Evolutionary conservation across 345 rosid genomes (phyloP).

Genomic region (Lepidium aucheri): DNA sequence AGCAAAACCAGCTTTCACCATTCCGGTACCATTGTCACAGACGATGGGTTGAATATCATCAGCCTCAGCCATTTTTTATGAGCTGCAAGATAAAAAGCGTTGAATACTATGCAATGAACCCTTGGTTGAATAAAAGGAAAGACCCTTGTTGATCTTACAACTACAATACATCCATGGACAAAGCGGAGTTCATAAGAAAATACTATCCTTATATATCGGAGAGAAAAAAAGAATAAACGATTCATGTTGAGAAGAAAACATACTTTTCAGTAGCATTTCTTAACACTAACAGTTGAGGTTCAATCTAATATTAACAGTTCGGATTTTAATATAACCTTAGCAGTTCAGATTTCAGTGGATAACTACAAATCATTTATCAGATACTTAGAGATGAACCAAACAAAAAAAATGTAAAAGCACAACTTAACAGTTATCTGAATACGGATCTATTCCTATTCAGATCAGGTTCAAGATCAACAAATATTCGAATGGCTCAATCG

Average conservation of each 20-base stretch:
- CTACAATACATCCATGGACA: conserved; percentile 3
- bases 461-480: background rate
- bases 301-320: background rate
- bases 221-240: background rate
- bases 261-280: background rate
- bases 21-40: conserved; percentile 40
- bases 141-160: background rate
- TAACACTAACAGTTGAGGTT: background rate
- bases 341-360: conserved; percentile 2
- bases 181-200: background rate
- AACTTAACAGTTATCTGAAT: background rate
- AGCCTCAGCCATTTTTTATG: conserved; percentile 31
- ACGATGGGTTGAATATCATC: conserved; percentile 36
- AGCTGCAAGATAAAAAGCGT: conserved; percentile 9
- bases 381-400: background rate
- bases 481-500: background rate
- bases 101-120: background rate
- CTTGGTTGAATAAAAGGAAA: background rate
- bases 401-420: background rate
- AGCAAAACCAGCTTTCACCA: conserved; percentile 51
- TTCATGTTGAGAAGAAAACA: background rate
- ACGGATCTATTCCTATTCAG: conserved; percentile 10
- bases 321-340: background rate
- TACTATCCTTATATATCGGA: background rate
- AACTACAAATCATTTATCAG: conserved; percentile 9